Percentiles rank a stretch among this genome's conserved stretches.
These are phyloP conservation scores for Senna siamea DNA, from an alignment of 306 rosid species.

Conservation along the genomic window DNA sequence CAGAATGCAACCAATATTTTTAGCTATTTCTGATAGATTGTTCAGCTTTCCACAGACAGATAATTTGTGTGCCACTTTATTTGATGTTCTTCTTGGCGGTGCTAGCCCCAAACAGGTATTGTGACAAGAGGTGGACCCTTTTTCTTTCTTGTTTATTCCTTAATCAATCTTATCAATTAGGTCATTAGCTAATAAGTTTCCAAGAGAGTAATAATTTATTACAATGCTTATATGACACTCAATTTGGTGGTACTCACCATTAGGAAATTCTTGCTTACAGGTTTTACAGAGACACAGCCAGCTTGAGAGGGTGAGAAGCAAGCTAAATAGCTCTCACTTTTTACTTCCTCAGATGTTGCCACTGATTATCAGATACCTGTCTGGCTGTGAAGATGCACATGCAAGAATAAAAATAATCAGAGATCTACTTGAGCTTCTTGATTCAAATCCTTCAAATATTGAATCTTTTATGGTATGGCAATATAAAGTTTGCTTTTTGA, in stretches of 20 bases:
- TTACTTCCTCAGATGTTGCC: constrained; percentile 88
- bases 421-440: constrained; percentile 94
- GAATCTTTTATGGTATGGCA: constrained; percentile 93
- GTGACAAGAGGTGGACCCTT: constrained; percentile 18
- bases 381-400: constrained; percentile 70
- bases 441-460: constrained; percentile 90
- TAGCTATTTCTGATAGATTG: constrained; percentile 83
- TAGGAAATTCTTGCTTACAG: constrained; percentile 51
- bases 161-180: background rate
- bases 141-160: too few species aligned
- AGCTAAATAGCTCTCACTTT: constrained; percentile 74
- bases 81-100: constrained; percentile 99
- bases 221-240: constrained; percentile 26
- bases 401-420: constrained; percentile 72
- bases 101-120: constrained; percentile 99
- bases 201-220: constrained; percentile 23
- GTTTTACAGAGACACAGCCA: constrained; percentile 86
- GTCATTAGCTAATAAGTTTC: constrained; percentile 22
- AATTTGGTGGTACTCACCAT: constrained; percentile 8
- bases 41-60: constrained; percentile 93
- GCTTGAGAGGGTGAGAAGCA: constrained; percentile 72
- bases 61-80: constrained; percentile 84
- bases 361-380: constrained; percentile 79
- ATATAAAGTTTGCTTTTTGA: constrained; percentile 4
- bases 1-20: constrained; percentile 77